Percentiles rank a stretch among this genome's conserved stretches.
These are phyloP conservation scores for Tuber borchii DNA, from an alignment of 495 filamentous ascomycete genomes.

Conservation along the genomic window DNA sequence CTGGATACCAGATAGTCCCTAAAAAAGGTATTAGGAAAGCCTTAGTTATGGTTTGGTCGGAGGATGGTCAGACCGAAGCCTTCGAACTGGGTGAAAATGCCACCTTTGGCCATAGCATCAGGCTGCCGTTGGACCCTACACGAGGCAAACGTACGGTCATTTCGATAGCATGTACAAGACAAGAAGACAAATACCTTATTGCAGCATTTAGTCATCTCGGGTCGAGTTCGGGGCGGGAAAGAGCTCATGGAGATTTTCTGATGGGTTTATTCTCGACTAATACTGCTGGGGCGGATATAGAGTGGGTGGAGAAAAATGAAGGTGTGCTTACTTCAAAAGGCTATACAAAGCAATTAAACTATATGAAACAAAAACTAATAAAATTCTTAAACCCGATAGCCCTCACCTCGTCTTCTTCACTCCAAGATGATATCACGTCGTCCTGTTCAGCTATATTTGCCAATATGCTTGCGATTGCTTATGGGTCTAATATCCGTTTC, in stretches of 20 bases:
- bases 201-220: slow-evolving; percentile 10
- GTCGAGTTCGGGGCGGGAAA: slow-evolving; percentile 1
- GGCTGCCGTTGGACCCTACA: neutral
- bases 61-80: slow-evolving; percentile 13
- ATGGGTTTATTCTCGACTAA: slow-evolving; percentile 23
- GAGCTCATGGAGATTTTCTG: slow-evolving; percentile 8
- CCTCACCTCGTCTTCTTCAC: slow-evolving; percentile 9
- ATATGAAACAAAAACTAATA: slow-evolving; percentile 15
- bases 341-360: slow-evolving; percentile 10
- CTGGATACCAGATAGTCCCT: slow-evolving; percentile 27
- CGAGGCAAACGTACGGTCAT: neutral
- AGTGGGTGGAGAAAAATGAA: slow-evolving; percentile 27
- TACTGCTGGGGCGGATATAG: slow-evolving; percentile 16
- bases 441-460: slow-evolving; percentile 32
- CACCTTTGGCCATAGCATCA: neutral
- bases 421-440: slow-evolving; percentile 8
- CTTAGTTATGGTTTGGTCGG: slow-evolving; percentile 21
- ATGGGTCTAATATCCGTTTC: slow-evolving; percentile 23
- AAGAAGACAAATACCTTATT: slow-evolving; percentile 9
- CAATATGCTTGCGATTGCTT: slow-evolving; percentile 38
- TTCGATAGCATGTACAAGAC: slow-evolving; percentile 26
- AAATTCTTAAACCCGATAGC: slow-evolving; percentile 15
- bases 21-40: slow-evolving; percentile 5
- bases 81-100: slow-evolving; percentile 14
- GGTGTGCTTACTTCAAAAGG: slow-evolving; percentile 34